A percentile compares a stretch with the other conserved stretches of the same genome.
These are phyloP conservation scores for Aspergillus neotritici DNA, from an alignment of 2,329 filamentous ascomycete genomes.

Conservation along the genomic window DNA sequence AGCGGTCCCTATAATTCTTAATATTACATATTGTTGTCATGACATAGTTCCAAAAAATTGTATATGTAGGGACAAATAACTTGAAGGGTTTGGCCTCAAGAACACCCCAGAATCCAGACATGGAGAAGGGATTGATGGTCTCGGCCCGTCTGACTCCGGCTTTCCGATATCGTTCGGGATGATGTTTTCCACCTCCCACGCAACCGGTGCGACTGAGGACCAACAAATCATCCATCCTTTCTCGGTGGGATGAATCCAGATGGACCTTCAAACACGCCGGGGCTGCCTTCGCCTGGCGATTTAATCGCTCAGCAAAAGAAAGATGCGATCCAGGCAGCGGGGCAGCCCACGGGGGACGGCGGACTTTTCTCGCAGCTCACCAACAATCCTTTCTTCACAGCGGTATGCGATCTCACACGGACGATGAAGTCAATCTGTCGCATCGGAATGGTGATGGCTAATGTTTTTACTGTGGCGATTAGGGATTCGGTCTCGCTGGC, in stretches of 20 bases:
- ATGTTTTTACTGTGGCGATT: constrained; percentile 4
- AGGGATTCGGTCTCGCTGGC: constrained; percentile 84
- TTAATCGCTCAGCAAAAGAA: constrained; percentile 33
- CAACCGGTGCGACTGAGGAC: constrained; percentile 1
- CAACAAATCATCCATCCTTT: constrained; percentile 9
- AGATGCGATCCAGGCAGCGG: constrained; percentile 24
- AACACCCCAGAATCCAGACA: too few relatives aligned
- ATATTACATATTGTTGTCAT: too few relatives aligned
- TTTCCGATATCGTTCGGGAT: constrained; percentile 22
- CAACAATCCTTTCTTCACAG: constrained; percentile 47
- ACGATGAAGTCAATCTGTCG: background rate
- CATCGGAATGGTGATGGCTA: background rate
- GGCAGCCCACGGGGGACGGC: constrained; percentile 31
- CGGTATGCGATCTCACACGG: constrained; percentile 28
- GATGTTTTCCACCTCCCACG: constrained; percentile 10
- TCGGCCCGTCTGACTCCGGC: constrained; percentile 25
- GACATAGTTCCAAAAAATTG: too few relatives aligned
- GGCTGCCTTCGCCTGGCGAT: constrained; percentile 28
- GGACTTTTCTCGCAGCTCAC: constrained; percentile 42
- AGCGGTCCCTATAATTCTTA: background rate
- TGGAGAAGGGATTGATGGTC: too few relatives aligned
- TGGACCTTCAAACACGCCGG: constrained; percentile 25
- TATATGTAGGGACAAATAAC: too few relatives aligned
- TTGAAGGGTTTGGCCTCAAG: too few relatives aligned
- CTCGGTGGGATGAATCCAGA: constrained; percentile 35